Percentiles rank a stretch among this genome's conserved stretches.
Conservation (phyloP, 306 rosid genomes). For the Cucumis melo region DNA sequence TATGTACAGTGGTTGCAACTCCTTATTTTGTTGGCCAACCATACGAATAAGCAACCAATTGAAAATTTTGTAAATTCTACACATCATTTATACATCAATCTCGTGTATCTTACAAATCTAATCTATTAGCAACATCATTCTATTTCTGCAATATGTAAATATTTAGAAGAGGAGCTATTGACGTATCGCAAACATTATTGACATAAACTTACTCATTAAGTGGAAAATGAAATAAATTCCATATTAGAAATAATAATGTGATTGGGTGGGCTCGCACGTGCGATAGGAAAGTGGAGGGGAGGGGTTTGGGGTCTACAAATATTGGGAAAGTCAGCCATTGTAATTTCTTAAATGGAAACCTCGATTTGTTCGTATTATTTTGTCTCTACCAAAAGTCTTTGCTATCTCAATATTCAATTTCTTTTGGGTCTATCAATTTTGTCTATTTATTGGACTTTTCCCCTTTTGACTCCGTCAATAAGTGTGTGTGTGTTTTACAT, state of each 20-base stretch:
- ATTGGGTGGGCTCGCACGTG: neutral
- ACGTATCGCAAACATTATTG: too few species aligned
- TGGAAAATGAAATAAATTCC: too few species aligned
- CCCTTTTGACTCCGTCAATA: neutral
- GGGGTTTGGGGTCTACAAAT: neutral
- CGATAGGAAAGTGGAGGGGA: neutral
- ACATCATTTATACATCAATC: too few species aligned
- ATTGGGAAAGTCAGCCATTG: neutral
- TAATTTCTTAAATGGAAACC: neutral
- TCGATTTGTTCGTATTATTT: neutral
- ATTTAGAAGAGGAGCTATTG: too few species aligned
- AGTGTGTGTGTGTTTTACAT: neutral
- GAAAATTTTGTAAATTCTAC: too few species aligned
- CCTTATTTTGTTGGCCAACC: too few species aligned
- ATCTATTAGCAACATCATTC: too few species aligned
- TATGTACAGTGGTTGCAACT: too few species aligned
- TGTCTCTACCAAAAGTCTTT: neutral
- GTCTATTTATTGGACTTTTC: neutral
- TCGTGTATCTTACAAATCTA: rapidly evolving
- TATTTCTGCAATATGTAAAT: too few species aligned
- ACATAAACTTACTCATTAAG: too few species aligned
- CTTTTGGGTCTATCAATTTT: neutral
- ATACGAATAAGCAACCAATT: too few species aligned
- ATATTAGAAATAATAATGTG: too few species aligned
- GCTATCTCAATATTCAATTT: neutral